Conservation (phyloP, 176 grass and related monocot genomes). For the Avena insularis region DNA sequence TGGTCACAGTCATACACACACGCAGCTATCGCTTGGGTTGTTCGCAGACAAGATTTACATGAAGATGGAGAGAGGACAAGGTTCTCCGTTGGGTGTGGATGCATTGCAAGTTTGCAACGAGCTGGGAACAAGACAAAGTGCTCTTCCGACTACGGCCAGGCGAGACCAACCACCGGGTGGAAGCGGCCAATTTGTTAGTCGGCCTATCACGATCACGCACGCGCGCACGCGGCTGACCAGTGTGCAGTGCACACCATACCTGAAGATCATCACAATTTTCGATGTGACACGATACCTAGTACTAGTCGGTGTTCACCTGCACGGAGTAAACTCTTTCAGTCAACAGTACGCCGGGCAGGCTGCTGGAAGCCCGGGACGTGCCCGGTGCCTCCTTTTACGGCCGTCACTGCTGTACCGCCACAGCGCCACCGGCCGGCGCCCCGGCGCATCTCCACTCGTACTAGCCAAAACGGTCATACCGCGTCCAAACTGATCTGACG, state of each 20-base stretch:
- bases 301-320: not conserved
- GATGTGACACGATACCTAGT: not conserved
- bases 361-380: not conserved
- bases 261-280: not conserved
- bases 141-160: not conserved
- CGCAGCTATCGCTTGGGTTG: too few species aligned
- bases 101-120: not conserved
- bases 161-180: not conserved
- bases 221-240: not conserved
- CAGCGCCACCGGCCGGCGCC: too few species aligned
- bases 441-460: too few species aligned
- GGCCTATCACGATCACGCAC: not conserved
- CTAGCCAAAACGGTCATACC: too few species aligned
- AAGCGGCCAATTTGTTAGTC: not conserved
- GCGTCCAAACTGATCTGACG: too few species aligned
- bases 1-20: too few species aligned
- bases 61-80: not conserved
- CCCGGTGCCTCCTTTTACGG: not conserved
- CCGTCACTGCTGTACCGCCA: too few species aligned
- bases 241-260: conserved; percentile 6
- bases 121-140: not conserved
- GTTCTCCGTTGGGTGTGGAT: not conserved
- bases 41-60: not conserved
- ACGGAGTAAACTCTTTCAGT: not conserved
- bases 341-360: not conserved